phyloP scores from a whole-genome alignment of 1,284 basidiomycete species.

The Fomitopsis palustris region DNA sequence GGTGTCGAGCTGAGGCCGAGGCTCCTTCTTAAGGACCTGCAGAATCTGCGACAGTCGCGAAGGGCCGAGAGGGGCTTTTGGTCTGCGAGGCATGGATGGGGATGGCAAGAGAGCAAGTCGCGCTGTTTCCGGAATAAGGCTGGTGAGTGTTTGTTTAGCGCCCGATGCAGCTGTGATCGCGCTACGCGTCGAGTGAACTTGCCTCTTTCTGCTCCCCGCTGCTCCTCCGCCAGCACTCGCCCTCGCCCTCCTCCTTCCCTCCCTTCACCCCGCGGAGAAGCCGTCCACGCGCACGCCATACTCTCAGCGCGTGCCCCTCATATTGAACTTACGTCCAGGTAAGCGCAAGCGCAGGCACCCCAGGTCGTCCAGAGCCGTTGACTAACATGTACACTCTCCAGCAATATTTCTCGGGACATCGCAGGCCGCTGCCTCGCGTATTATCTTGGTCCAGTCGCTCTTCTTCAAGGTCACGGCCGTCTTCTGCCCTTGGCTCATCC shows the following conservation, averaged over 20 bases:
- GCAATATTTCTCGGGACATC: slow-evolving; percentile 18
- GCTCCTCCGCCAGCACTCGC: slow-evolving; percentile 1
- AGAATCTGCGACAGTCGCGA: slow-evolving; percentile 56
- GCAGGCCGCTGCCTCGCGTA: slow-evolving; percentile 17
- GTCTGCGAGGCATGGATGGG: slow-evolving; percentile 36
- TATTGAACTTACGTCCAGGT: slow-evolving; percentile 1
- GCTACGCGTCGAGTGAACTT: neutral
- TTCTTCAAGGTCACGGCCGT: slow-evolving; percentile 12
- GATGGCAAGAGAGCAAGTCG: neutral
- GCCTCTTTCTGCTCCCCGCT: neutral
- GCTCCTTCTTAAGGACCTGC: slow-evolving; percentile 46
- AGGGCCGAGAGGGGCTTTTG: slow-evolving; percentile 45
- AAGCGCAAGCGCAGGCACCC: neutral
- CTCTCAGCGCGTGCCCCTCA: slow-evolving; percentile 10
- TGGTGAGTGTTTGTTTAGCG: neutral
- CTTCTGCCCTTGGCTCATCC: slow-evolving; percentile 1
- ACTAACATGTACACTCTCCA: slow-evolving; percentile 13
- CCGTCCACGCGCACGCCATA: slow-evolving; percentile 3
- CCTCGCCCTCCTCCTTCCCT: slow-evolving; percentile 1
- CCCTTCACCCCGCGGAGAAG: neutral
- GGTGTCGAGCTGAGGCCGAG: slow-evolving; percentile 49
- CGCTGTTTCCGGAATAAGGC: neutral
- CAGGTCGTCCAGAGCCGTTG: neutral
- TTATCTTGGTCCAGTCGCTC: slow-evolving; percentile 19
- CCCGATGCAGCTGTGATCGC: neutral